phyloP scores from a whole-genome alignment of 768 basidiomycete genomes.

The Kwoniella mangroviensis region DNA sequence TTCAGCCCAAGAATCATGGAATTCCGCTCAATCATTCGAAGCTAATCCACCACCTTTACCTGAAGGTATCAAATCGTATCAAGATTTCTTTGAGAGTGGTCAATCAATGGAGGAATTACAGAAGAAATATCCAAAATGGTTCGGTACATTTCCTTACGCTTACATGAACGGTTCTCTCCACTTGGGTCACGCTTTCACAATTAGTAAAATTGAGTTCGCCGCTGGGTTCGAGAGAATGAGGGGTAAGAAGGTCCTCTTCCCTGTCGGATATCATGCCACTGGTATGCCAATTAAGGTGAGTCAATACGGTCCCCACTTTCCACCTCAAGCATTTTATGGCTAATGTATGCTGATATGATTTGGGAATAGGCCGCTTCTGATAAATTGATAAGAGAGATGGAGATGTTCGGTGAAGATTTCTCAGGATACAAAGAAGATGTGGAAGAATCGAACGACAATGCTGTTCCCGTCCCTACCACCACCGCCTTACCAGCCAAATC shows the following conservation, averaged over 20 bases:
- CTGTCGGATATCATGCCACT: constrained; percentile 96
- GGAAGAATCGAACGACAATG: constrained; percentile 52
- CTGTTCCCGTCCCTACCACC: constrained; percentile 58
- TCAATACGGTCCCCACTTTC: constrained; percentile 15
- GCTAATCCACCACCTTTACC: constrained; percentile 72
- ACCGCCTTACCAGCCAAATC: constrained; percentile 50
- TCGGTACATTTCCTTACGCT: constrained; percentile 92
- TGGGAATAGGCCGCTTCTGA: constrained; percentile 76
- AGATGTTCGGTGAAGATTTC: constrained; percentile 90
- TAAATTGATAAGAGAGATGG: constrained; percentile 96
- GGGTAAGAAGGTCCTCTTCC: constrained; percentile 92
- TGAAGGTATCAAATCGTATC: constrained; percentile 61
- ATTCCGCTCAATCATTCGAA: constrained; percentile 76
- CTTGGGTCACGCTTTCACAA: constrained; percentile 95
- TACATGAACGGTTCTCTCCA: constrained; percentile 99
- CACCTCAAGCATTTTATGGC: background rate
- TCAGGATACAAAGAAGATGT: constrained; percentile 65
- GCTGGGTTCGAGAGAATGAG: constrained; percentile 94
- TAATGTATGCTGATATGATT: too few species aligned
- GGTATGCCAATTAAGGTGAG: constrained; percentile 99
- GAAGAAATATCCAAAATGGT: constrained; percentile 89
- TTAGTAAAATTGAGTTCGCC: constrained; percentile 96
- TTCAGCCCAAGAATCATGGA: constrained; percentile 83
- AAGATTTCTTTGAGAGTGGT: constrained; percentile 64
- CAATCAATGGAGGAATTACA: constrained; percentile 67